These are phyloP conservation scores for Sclerospora graminicola DNA, from an alignment of 352 stramenopile genomes.

Conservation along the genomic window DNA sequence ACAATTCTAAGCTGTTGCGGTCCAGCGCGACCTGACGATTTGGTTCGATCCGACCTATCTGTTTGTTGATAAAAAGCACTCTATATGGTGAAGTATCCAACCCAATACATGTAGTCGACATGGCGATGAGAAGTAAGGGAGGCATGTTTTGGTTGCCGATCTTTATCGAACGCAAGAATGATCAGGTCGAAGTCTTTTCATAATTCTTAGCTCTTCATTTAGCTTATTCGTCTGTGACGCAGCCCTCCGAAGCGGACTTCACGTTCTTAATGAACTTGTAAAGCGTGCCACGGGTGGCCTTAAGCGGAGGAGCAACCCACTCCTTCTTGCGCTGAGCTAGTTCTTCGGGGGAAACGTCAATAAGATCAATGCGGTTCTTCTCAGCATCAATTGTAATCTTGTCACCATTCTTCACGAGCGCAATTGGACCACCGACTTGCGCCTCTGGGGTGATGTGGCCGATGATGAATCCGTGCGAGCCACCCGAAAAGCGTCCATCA, in stretches of 20 bases:
- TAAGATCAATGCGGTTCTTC: conserved; percentile 90
- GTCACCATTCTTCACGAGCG: conserved; percentile 94
- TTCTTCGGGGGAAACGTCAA: conserved; percentile 79
- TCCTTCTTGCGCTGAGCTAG: conserved; percentile 79
- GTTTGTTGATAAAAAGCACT: too few relatives aligned
- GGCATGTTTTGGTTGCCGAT: too few relatives aligned
- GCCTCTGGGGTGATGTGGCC: conserved; percentile 98
- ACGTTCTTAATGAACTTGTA: conserved; percentile 99
- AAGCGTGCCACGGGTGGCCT: conserved; percentile 90
- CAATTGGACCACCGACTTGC: conserved; percentile 95
- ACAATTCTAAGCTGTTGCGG: too few relatives aligned
- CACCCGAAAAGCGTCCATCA: conserved; percentile 95
- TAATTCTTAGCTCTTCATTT: background rate
- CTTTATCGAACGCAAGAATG: too few relatives aligned
- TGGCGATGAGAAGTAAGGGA: too few relatives aligned
- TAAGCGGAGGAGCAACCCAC: conserved; percentile 90
- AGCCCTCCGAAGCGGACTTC: conserved; percentile 94
- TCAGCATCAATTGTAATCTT: conserved; percentile 94
- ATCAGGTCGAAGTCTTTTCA: too few relatives aligned
- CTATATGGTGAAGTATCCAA: too few relatives aligned
- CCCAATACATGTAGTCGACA: too few relatives aligned
- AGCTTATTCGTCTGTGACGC: conserved; percentile 96
- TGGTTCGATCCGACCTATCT: too few relatives aligned
- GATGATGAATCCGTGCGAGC: conserved; percentile 97
- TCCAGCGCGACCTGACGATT: too few relatives aligned